Evolutionary conservation across 495 filamentous ascomycete species (phyloP).

Genomic region (Hyaloscypha finlandica): DNA sequence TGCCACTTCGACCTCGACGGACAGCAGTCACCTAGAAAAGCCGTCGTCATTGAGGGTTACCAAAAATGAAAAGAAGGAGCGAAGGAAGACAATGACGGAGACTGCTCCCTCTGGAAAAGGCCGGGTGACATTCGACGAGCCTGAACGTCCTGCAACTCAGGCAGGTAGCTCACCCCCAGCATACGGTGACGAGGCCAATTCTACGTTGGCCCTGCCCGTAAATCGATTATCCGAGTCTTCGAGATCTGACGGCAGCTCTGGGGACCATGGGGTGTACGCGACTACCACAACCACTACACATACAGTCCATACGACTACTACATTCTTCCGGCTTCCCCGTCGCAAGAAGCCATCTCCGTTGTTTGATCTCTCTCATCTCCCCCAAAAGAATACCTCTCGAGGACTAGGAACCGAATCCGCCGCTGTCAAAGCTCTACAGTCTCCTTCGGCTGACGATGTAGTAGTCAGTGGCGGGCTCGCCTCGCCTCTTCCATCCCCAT

Average conservation of each 20-base stretch:
- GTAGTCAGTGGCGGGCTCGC: constrained; percentile 34
- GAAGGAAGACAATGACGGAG: constrained; percentile 40
- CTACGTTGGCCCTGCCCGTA: constrained; percentile 66
- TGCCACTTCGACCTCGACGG: constrained; percentile 27
- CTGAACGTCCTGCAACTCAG: constrained; percentile 58
- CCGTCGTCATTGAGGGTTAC: constrained; percentile 29
- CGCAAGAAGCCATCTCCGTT: constrained; percentile 75
- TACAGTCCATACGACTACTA: constrained; percentile 64
- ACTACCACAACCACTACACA: constrained; percentile 62
- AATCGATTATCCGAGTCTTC: constrained; percentile 87
- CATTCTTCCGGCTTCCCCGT: constrained; percentile 80
- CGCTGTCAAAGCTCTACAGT: constrained; percentile 20
- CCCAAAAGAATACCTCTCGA: constrained; percentile 53
- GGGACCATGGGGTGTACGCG: constrained; percentile 67
- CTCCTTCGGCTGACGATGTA: constrained; percentile 26
- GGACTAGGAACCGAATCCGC: constrained; percentile 22
- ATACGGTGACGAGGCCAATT: constrained; percentile 65
- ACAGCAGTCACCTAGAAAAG: constrained; percentile 5
- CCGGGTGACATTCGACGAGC: constrained; percentile 67
- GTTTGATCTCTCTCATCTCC: constrained; percentile 68
- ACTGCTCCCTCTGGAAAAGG: constrained; percentile 46
- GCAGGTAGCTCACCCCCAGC: constrained; percentile 57
- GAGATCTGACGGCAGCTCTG: constrained; percentile 81
- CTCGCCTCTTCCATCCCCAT: constrained; percentile 58
- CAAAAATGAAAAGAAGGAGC: constrained; percentile 39